These are phyloP conservation scores for Peterozyma toletana DNA, from an alignment of 805 yeast species.

Conservation along the genomic window DNA sequence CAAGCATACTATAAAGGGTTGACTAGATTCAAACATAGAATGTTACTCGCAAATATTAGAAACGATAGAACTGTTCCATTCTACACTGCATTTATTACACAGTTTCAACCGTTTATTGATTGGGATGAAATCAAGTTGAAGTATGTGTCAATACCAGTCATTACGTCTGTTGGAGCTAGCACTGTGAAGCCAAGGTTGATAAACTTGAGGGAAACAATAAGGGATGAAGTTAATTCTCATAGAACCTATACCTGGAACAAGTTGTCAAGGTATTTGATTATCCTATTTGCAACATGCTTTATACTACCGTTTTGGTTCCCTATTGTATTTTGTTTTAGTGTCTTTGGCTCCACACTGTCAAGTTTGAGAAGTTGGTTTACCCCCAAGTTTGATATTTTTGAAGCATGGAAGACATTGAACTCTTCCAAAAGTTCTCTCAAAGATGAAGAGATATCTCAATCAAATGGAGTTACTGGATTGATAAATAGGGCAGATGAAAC, in stretches of 20 bases:
- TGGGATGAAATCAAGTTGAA: slow-evolving; percentile 40
- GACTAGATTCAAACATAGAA: slow-evolving; percentile 44
- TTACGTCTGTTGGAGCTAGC: slow-evolving; percentile 26
- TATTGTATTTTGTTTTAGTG: slow-evolving; percentile 25
- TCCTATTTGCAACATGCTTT: slow-evolving; percentile 13
- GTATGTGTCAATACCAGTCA: slow-evolving; percentile 21
- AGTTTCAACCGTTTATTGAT: slow-evolving; percentile 67
- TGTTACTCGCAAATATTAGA: slow-evolving; percentile 64
- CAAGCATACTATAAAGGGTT: slow-evolving; percentile 50
- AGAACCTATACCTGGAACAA: background rate
- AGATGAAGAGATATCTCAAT: background rate
- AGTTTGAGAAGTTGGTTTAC: background rate
- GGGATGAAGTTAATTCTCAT: slow-evolving; percentile 9
- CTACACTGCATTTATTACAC: slow-evolving; percentile 72
- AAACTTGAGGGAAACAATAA: slow-evolving; percentile 32
- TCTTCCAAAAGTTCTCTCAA: slow-evolving; percentile 15
- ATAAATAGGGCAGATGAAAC: background rate
- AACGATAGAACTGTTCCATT: slow-evolving; percentile 87
- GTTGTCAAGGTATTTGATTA: slow-evolving; percentile 16
- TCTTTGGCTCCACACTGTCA: slow-evolving; percentile 12
- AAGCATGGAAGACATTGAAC: slow-evolving; percentile 15
- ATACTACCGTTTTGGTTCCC: slow-evolving; percentile 47
- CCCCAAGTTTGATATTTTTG: slow-evolving; percentile 2
- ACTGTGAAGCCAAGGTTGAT: slow-evolving; percentile 41
- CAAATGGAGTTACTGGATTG: background rate